phyloP scores from a whole-genome alignment of 495 filamentous ascomycete genomes.

The Annulohypoxylon moriforme region DNA sequence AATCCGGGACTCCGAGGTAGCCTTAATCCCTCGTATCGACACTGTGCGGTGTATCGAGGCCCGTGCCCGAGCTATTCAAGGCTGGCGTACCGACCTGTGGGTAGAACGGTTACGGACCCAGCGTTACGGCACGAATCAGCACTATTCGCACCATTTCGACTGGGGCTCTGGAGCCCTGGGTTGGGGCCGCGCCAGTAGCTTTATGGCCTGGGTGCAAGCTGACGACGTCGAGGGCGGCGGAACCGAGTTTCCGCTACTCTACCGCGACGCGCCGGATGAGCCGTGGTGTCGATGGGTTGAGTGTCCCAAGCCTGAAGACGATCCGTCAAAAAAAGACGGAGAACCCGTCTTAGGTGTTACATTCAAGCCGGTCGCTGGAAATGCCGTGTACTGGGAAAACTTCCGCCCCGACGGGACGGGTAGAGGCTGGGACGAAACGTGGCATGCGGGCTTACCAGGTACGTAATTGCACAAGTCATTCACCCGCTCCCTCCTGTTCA shows the following conservation, averaged over 20 bases:
- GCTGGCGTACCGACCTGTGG: constrained; percentile 59
- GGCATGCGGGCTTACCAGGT: constrained; percentile 60
- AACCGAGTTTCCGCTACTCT: constrained; percentile 57
- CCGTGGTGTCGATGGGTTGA: constrained; percentile 61
- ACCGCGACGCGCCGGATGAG: constrained; percentile 36
- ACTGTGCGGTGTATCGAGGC: constrained; percentile 58
- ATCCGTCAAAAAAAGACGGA: constrained; percentile 5
- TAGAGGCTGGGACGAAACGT: constrained; percentile 58
- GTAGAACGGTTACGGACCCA: constrained; percentile 58
- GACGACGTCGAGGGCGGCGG: constrained; percentile 55
- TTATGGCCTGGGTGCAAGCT: constrained; percentile 59
- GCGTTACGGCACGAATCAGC: constrained; percentile 54
- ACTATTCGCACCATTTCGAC: constrained; percentile 61
- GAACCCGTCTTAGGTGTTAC: constrained; percentile 44
- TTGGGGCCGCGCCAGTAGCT: constrained; percentile 61
- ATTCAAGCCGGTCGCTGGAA: constrained; percentile 57
- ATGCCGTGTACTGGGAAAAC: constrained; percentile 64
- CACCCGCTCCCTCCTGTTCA: not conserved
- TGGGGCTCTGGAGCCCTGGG: constrained; percentile 55
- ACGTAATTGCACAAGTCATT: constrained; percentile 5
- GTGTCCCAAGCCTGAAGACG: constrained; percentile 39
- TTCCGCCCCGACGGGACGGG: constrained; percentile 58
- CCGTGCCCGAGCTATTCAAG: constrained; percentile 56
- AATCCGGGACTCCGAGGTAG: constrained; percentile 61
- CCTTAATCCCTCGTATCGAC: constrained; percentile 56